Evolutionary conservation across 441 rosid species (phyloP), one percentile per base, ranked within the genome.

Genomic region (Erodium trifolium): DNA sequence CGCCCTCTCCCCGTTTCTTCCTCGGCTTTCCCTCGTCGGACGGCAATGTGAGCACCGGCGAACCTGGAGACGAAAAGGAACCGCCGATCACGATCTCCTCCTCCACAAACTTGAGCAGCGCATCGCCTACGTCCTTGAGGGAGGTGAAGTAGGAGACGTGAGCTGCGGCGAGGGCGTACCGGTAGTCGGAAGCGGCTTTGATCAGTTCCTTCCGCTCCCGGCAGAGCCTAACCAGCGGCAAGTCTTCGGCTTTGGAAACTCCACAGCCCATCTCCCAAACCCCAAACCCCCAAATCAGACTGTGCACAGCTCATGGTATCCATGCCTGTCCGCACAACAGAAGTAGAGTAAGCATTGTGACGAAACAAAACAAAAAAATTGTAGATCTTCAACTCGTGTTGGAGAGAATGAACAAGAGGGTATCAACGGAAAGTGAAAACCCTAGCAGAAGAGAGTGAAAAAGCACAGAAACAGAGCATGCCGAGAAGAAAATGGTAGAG

Each of bases 11-110:
- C 0, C 9, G 75, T 72, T 81, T 78, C 51, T 51, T 72, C 76
- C 67, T 80, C 2, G 76, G 66, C 68, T 88, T 86, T n/a, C 86
- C 78, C 78, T 86, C 84, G 55, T 85, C 87, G 0, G 96, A 83
- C 0, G 97, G 98, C 55, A 93, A 75, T 6, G 91, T 84, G 14
- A 93, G 93, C 45, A 91, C 88, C 0, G 97, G 98, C 12, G 98
- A 93, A 55, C 67, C 85, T 4, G 83, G 85, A 27, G 79, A 45
- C 1, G 85, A 76, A 3, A 82, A 73, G 5, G 82, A 45, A 16
- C 82, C 69, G 23, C 81, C 88, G n/a, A 73, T 62, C 0, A 81
- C 85, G 62, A 85, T 81, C 72, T 87, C 97, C 34, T 89, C 95
- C 65, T 91, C 96, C 37, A 87, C 97, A 72, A 87, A 91, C 69